These are phyloP conservation scores for Ophiostoma sp. DNA, from an alignment of 2,329 filamentous ascomycete genomes.

Conservation along the genomic window DNA sequence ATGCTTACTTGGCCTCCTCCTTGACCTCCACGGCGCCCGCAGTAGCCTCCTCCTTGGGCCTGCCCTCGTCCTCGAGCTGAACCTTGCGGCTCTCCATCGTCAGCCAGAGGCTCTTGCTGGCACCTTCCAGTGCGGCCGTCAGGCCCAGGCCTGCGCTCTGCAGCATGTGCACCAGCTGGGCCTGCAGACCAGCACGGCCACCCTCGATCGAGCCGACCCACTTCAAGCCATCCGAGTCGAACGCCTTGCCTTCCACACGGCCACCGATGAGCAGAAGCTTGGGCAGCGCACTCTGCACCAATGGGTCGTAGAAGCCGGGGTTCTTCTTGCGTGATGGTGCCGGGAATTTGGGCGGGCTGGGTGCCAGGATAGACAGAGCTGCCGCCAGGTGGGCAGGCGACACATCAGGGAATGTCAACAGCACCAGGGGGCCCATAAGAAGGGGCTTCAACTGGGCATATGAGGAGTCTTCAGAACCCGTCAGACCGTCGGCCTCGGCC, in stretches of 20 bases:
- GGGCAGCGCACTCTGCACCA: slow-evolving; percentile 73
- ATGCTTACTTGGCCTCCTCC: slow-evolving; percentile 5
- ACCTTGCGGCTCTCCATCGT: slow-evolving; percentile 76
- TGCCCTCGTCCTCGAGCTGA: slow-evolving; percentile 69
- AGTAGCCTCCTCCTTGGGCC: slow-evolving; percentile 6
- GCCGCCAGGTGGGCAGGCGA: slow-evolving; percentile 79
- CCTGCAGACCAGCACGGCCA: slow-evolving; percentile 72
- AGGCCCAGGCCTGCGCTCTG: slow-evolving; percentile 73
- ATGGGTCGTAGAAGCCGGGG: slow-evolving; percentile 73
- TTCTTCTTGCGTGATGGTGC: slow-evolving; percentile 69
- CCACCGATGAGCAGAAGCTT: slow-evolving; percentile 86
- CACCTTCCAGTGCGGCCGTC: slow-evolving; percentile 71
- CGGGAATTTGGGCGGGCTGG: slow-evolving; percentile 66
- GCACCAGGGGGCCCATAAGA: slow-evolving; percentile 72
- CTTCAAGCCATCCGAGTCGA: slow-evolving; percentile 64
- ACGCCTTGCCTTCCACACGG: slow-evolving; percentile 76
- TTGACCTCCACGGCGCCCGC: slow-evolving; percentile 21
- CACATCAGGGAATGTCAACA: slow-evolving; percentile 74
- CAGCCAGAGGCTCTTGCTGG: slow-evolving; percentile 76
- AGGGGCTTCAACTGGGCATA: slow-evolving; percentile 65
- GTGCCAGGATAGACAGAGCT: slow-evolving; percentile 71
- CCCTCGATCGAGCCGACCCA: slow-evolving; percentile 71
- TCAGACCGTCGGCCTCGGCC: slow-evolving; percentile 30
- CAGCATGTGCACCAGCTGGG: slow-evolving; percentile 74
- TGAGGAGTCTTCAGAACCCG: slow-evolving; percentile 35